Evolutionary conservation across 768 basidiomycete genomes (phyloP), one percentile per base, ranked within the genome.

Genomic region (Lyophyllum semitale): DNA sequence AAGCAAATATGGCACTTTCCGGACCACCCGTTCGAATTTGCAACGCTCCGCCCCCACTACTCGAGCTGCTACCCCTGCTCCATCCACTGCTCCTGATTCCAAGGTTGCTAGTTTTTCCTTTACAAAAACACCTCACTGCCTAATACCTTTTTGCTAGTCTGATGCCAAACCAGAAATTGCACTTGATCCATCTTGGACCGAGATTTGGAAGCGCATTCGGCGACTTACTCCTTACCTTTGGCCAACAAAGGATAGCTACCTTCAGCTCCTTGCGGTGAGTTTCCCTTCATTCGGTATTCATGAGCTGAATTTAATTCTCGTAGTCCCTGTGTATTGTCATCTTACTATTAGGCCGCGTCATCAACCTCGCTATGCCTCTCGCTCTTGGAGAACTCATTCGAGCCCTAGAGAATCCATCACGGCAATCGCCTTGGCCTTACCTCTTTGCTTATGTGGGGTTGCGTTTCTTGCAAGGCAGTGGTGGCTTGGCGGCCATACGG

Each of bases 141-240:
- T 53, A 11, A 43, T 50, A 48, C 51, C 48, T 58, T 52, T 48
- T 23, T 51, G 56, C 35, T 48, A 80, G 77, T 37, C 68, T 51
- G 70, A 75, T 63, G 40, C 63, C 18, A 79, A 83, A 68, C 75
- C 82, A 46, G 80, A 87, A 59, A 73, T 85, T 35, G 67, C 77
- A 3, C 71, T 82, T 22, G 85, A 90, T 54, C 86, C 89, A 8
- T 80, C 86, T 6, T 93, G 89, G 88, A 60, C 72, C 20, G 90
- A 92, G 67, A 73, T 92, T 33, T 78, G 81, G 71, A 74, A 67
- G 15, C 84, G 93, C 41, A 72, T 95, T 54, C 73, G 75, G 45
- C 82, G 82, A 44, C 76, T 96, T 38, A 70, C 79, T 13, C 94
- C 93, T 1, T 89, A 90, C 71, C 82, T 96, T 8, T 96, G 93